phyloP scores from a whole-genome alignment of 2,329 filamentous ascomycete genomes.

The Colletotrichum tabaci region DNA sequence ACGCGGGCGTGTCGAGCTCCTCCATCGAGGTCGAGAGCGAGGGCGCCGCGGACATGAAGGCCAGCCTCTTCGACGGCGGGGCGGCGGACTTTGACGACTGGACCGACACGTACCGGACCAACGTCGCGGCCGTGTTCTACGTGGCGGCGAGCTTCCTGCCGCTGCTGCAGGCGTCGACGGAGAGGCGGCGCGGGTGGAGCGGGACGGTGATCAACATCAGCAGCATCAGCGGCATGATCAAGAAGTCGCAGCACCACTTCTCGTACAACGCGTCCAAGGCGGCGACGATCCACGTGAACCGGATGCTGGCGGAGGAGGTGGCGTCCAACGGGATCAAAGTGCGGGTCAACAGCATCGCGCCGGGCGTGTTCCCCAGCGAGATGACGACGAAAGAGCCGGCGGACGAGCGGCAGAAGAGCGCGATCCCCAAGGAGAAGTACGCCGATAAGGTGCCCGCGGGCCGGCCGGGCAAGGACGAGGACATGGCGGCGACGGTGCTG shows the following conservation, averaged over 20 bases:
- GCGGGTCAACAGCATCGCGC: conserved; percentile 81
- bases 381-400: conserved; percentile 71
- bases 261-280: conserved; percentile 76
- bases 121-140: conserved; percentile 80
- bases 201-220: conserved; percentile 78
- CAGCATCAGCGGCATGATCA: conserved; percentile 76
- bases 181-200: conserved; percentile 63
- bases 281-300: conserved; percentile 74
- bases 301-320: conserved; percentile 75
- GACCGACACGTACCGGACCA: conserved; percentile 80
- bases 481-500: conserved; percentile 78
- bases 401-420: conserved; percentile 69
- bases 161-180: conserved; percentile 68
- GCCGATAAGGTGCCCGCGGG: conserved; percentile 74
- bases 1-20: conserved; percentile 74
- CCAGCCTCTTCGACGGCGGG: conserved; percentile 78
- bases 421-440: conserved; percentile 70
- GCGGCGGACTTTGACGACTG: conserved; percentile 75
- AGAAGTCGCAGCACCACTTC: conserved; percentile 76
- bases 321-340: conserved; percentile 71
- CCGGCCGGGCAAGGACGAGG: conserved; percentile 78
- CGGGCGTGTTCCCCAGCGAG: conserved; percentile 79
- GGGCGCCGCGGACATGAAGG: conserved; percentile 66
- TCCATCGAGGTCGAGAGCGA: conserved; percentile 69
- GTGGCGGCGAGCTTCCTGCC: conserved; percentile 75